Evolutionary conservation across 2,329 filamentous ascomycete genomes (phyloP).

Genomic region (Stemphylium vesicarium): DNA sequence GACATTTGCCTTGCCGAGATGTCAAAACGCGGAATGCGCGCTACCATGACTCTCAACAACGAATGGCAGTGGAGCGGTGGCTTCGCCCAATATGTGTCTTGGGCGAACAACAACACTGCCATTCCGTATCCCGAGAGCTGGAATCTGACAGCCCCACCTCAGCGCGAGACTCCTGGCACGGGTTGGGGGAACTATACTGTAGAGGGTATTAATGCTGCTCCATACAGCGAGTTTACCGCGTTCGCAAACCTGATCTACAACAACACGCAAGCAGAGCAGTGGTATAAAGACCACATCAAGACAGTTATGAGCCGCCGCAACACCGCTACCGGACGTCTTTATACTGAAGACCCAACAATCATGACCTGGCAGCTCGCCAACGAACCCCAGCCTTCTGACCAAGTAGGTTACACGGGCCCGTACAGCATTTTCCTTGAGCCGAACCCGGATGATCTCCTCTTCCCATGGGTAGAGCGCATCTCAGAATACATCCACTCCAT

Average conservation of each 20-base stretch:
- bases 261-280: conserved; percentile 41
- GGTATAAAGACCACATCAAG: conserved; percentile 49
- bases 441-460: conserved; percentile 42
- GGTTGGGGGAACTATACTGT: conserved; percentile 51
- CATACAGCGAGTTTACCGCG: conserved; percentile 36
- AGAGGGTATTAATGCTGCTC: conserved; percentile 41
- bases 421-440: conserved; percentile 35
- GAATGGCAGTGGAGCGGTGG: conserved; percentile 52
- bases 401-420: conserved; percentile 33
- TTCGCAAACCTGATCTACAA: conserved; percentile 48
- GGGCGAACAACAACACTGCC: conserved; percentile 43
- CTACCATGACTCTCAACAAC: conserved; percentile 50
- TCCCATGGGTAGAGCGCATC: conserved; percentile 48
- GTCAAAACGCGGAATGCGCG: conserved; percentile 49
- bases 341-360: conserved; percentile 48
- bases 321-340: conserved; percentile 45
- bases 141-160: conserved; percentile 48
- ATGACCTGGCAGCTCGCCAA: conserved; percentile 53
- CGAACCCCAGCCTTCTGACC: conserved; percentile 44
- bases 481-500: conserved; percentile 46
- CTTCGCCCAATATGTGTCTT: conserved; percentile 49
- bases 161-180: conserved; percentile 41
- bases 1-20: conserved; percentile 51
- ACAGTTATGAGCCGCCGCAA: conserved; percentile 47
- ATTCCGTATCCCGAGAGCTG: conserved; percentile 49